Conservation (phyloP, 78 protist species). For the Planoprotostelium fungivorum region DNA sequence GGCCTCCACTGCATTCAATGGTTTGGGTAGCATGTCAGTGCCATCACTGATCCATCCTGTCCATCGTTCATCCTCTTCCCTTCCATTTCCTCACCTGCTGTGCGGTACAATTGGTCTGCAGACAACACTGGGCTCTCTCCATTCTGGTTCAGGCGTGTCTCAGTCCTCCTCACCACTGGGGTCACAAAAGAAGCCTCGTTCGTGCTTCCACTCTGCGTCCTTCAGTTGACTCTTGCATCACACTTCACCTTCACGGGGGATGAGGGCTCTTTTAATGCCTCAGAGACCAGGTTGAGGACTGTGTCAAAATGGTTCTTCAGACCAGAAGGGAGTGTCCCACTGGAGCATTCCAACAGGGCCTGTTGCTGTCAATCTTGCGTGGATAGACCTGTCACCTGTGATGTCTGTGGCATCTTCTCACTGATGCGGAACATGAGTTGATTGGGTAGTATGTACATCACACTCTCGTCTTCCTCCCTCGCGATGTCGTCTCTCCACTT, state of each 20-base stretch:
- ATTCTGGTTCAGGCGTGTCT: slow-evolving; percentile 18
- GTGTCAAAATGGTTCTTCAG: slow-evolving; percentile 24
- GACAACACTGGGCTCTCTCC: slow-evolving; percentile 51
- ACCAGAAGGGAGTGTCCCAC: slow-evolving; percentile 19
- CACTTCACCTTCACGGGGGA: neutral
- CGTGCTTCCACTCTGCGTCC: slow-evolving; percentile 1
- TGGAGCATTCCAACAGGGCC: slow-evolving; percentile 13
- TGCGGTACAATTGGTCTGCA: slow-evolving; percentile 38
- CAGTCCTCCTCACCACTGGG: too few species aligned
- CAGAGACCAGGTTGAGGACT: slow-evolving; percentile 28
- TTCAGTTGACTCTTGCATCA: neutral
- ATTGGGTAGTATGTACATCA: slow-evolving; percentile 58
- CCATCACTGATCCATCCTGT: slow-evolving; percentile 2
- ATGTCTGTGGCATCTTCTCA: slow-evolving; percentile 29
- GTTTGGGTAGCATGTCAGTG: neutral
- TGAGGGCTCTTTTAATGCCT: slow-evolving; percentile 8
- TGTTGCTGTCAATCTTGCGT: too few species aligned
- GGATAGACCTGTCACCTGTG: too few species aligned
- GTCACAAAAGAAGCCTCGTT: slow-evolving; percentile 4
- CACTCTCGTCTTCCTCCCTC: slow-evolving; percentile 77
- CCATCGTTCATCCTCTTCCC: too few species aligned
- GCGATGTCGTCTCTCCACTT: slow-evolving; percentile 84
- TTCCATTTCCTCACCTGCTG: slow-evolving; percentile 23
- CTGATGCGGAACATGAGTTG: slow-evolving; percentile 21
- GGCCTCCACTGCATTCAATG: neutral